phyloP scores from a whole-genome alignment of 495 filamentous ascomycete species.

The Schizothecium vesticola region DNA sequence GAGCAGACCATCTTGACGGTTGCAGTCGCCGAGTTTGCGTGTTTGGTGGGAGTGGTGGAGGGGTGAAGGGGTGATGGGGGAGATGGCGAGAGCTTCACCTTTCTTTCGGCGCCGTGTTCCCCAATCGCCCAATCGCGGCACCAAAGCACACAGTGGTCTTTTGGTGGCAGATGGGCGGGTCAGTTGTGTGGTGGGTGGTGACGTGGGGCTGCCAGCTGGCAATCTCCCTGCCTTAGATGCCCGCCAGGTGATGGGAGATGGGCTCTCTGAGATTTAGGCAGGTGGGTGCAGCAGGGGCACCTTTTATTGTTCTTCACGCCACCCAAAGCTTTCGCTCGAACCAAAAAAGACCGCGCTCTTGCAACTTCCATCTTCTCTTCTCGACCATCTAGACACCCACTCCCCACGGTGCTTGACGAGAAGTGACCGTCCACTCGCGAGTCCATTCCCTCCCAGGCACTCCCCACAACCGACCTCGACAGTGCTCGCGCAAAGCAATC shows the following conservation, averaged over 20 bases:
- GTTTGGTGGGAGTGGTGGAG: neutral
- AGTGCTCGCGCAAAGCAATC: neutral
- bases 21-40: neutral
- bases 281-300: neutral
- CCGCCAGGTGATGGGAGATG: neutral
- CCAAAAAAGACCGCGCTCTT: neutral
- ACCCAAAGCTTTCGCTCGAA: neutral
- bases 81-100: constrained; percentile 21
- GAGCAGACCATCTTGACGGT: constrained; percentile 23
- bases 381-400: neutral
- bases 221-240: neutral
- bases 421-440: neutral
- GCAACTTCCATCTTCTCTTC: neutral
- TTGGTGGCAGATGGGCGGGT: neutral
- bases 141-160: constrained; percentile 21
- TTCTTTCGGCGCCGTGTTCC: constrained; percentile 6
- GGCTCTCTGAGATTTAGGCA: neutral
- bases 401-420: neutral
- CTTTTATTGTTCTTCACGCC: neutral
- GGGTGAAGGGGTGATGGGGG: neutral
- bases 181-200: neutral
- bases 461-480: neutral
- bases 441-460: neutral
- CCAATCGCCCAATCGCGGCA: neutral
- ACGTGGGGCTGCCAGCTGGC: neutral